A percentile compares a stretch with the other conserved stretches of the same genome.
Evolutionary conservation across 345 rosid genomes (phyloP).

Genomic region (Gynandropsis gynandra): DNA sequence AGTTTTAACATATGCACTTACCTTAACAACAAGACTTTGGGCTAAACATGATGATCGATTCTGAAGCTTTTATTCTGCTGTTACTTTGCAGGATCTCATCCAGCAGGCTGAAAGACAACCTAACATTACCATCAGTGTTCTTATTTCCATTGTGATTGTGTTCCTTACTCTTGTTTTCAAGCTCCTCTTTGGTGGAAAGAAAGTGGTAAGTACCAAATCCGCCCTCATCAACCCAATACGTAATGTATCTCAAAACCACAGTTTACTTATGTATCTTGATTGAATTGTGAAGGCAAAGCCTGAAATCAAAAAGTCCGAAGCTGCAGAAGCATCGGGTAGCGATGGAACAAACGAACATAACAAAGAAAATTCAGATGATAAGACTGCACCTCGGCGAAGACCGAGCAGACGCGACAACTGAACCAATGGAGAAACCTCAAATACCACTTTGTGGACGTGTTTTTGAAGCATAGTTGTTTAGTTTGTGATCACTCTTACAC

Average conservation of each 20-base stretch:
- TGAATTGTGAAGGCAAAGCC: slow-evolving; percentile 23
- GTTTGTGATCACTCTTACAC: too few species aligned
- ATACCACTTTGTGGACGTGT: too few species aligned
- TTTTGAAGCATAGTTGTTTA: too few species aligned
- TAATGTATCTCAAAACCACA: not conserved
- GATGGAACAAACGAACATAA: slow-evolving; percentile 23
- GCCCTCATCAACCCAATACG: too few species aligned
- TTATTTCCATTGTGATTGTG: slow-evolving; percentile 32
- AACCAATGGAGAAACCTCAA: not conserved
- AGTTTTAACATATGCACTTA: slow-evolving; percentile 10
- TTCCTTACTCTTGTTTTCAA: slow-evolving; percentile 28
- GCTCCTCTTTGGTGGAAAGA: slow-evolving; percentile 53
- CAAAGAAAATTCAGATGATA: slow-evolving; percentile 29
- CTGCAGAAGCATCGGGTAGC: slow-evolving; percentile 25
- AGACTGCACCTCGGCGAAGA: slow-evolving; percentile 33
- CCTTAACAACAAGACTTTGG: not conserved
- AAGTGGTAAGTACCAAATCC: slow-evolving; percentile 1
- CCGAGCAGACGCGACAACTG: slow-evolving; percentile 35
- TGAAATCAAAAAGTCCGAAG: slow-evolving; percentile 22
- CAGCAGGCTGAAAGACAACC: slow-evolving; percentile 55
- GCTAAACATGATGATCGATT: not conserved
- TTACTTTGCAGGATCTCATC: slow-evolving; percentile 34
- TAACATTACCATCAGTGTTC: slow-evolving; percentile 38
- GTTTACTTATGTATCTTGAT: not conserved
- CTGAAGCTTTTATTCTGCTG: not conserved